Base-by-base conservation (phyloP, 2,329 filamentous ascomycete species). In the Lachnellula arida region DNA sequence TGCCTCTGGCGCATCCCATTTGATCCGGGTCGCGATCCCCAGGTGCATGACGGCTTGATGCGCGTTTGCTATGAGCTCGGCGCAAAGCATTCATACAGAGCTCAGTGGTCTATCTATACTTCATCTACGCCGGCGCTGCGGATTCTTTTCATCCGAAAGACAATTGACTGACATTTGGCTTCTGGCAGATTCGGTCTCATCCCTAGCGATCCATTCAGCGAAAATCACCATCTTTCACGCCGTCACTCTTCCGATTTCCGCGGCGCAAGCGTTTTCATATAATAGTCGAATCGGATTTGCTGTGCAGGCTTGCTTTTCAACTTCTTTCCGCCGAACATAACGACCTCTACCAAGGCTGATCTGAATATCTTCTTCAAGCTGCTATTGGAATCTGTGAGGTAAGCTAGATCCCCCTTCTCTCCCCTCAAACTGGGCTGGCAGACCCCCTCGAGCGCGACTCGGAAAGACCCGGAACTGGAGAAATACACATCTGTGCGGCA, bases 221-320 rank as follows among this genome's bases (percentile, higher is more conserved):
- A 67, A 59, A 57, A 50, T 59, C 60, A 61, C 57, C 59, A 65
- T 67, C 60, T 63, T 63, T 65, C 55, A 63, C 55, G 46, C 52
- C 54, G 35, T 61, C 57, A 56, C 61, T 56, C 59, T 60, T 44
- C 61, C 62, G 60, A 66, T 57, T 62, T 60, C 58, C 60, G 59
- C 63, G 63, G 65, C 64, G 66, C 66, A 64, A 66, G 58, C 61
- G 59, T 65, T 65, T 56, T 64, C 60, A 56, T 62, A 60, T 62
- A 44, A 44, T 44, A 44, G n/a, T 65, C 54, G 56, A 64, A 52
- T 63, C 62, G 53, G 60, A 39, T 64, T 63, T 64, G 51, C 54
- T 61, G 53, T 49, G 43, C 53, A 60, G 58, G 52, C 40, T 58
- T 58, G 50, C 58, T 62, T 60, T 60, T 49, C 54, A 60, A 51